phyloP scores from a whole-genome alignment of 768 basidiomycete species.

The Clitopilus passeckerianus region DNA sequence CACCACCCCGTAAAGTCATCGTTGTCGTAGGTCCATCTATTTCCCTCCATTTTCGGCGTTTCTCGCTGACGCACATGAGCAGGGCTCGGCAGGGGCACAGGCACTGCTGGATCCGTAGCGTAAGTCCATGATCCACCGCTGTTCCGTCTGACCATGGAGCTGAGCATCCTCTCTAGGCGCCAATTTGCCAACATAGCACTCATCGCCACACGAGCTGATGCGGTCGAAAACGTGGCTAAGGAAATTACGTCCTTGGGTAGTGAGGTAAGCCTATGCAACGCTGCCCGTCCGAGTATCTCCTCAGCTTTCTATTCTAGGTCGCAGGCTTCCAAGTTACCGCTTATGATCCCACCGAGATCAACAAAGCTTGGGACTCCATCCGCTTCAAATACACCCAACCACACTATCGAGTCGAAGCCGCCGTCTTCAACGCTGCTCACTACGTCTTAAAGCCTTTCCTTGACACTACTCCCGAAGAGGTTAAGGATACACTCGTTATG shows the following conservation, averaged over 20 bases:
- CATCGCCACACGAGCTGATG: constrained; percentile 50
- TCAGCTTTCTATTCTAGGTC: constrained; percentile 35
- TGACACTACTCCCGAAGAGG: constrained; percentile 52
- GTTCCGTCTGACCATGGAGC: too few species aligned
- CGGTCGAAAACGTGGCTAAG: constrained; percentile 45
- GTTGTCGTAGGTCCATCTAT: constrained; percentile 49
- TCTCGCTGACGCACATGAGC: constrained; percentile 2
- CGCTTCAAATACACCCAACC: constrained; percentile 41
- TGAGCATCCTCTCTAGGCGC: constrained; percentile 32
- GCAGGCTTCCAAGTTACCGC: constrained; percentile 46
- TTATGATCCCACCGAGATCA: constrained; percentile 49
- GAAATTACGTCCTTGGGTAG: constrained; percentile 55
- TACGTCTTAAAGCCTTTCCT: constrained; percentile 66
- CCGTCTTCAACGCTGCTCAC: constrained; percentile 58
- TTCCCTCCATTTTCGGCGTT: background rate
- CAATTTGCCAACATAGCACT: constrained; percentile 60
- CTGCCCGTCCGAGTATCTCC: background rate
- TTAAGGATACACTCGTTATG: constrained; percentile 43
- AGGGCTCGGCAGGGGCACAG: background rate
- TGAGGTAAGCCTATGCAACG: constrained; percentile 32
- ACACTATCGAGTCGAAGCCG: constrained; percentile 48
- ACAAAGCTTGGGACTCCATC: constrained; percentile 41
- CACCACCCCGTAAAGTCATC: constrained; percentile 41
- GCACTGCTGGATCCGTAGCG: too few species aligned
- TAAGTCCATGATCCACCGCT: too few species aligned